These are phyloP conservation scores for Ceratocystis eucalypticola DNA, from an alignment of 2,329 filamentous ascomycete genomes.

Conservation along the genomic window DNA sequence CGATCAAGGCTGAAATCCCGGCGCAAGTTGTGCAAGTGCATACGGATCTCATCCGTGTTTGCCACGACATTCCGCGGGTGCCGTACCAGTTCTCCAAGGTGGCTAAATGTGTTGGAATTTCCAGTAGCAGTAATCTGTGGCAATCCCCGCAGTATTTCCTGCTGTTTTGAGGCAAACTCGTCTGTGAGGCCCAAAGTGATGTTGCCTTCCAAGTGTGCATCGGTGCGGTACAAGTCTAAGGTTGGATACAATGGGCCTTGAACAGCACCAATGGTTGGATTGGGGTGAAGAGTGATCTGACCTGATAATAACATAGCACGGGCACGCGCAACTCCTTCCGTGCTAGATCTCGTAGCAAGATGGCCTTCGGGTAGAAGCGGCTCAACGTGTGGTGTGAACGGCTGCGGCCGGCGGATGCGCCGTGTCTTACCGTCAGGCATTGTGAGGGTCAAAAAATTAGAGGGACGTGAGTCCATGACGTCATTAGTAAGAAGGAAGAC, in stretches of 20 bases:
- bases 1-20: slow-evolving; percentile 24
- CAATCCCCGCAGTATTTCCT: neutral
- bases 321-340: slow-evolving; percentile 22
- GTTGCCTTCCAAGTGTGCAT: slow-evolving; percentile 37
- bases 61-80: neutral
- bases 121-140: neutral
- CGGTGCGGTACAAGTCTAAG: slow-evolving; percentile 34
- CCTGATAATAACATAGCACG: slow-evolving; percentile 29
- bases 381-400: slow-evolving; percentile 39
- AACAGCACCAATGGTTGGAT: slow-evolving; percentile 40
- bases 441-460: slow-evolving; percentile 29
- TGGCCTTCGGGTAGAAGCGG: slow-evolving; percentile 29
- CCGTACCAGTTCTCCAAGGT: neutral
- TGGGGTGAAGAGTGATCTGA: slow-evolving; percentile 31
- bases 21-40: slow-evolving; percentile 24
- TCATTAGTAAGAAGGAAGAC: slow-evolving; percentile 42
- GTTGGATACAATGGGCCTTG: slow-evolving; percentile 40
- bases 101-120: neutral
- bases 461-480: slow-evolving; percentile 29
- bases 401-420: slow-evolving; percentile 33
- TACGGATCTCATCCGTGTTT: neutral
- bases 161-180: slow-evolving; percentile 8
- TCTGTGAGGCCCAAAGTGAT: slow-evolving; percentile 16
- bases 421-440: slow-evolving; percentile 24
- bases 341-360: neutral